Percentiles rank a stretch among this genome's conserved stretches.
phyloP scores from a whole-genome alignment of 2,329 filamentous ascomycete species.

The Anthostomella pinea region DNA sequence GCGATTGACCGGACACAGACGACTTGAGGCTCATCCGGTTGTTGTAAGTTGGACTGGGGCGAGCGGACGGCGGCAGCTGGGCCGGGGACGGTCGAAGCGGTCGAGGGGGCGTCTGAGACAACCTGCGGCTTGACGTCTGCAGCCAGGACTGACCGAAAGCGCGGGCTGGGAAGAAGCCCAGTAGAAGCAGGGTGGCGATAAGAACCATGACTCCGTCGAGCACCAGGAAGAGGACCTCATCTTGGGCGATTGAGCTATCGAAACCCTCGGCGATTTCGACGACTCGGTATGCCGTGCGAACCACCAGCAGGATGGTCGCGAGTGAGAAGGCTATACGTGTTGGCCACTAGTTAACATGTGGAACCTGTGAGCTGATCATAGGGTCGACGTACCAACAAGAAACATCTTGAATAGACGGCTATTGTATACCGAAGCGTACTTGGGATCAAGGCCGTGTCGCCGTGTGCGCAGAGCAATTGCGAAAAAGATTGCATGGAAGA shows the following conservation, averaged over 20 bases:
- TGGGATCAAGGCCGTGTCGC: conserved; percentile 37
- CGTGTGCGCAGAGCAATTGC: conserved; percentile 37
- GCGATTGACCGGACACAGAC: conserved; percentile 8
- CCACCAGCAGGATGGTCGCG: conserved; percentile 18
- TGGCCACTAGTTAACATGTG: conserved; percentile 5
- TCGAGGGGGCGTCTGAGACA: conserved; percentile 16
- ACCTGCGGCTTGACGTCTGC: conserved; percentile 9
- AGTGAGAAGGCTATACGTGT: conserved; percentile 18
- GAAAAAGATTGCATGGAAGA: conserved; percentile 39
- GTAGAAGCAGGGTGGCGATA: conserved; percentile 18
- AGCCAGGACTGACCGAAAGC: conserved; percentile 20
- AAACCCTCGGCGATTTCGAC: conserved; percentile 24
- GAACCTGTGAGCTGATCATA: neutral
- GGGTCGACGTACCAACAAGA: conserved; percentile 39
- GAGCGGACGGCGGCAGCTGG: conserved; percentile 17
- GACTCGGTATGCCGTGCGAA: conserved; percentile 29
- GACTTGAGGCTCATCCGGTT: conserved; percentile 18
- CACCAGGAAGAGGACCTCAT: conserved; percentile 25
- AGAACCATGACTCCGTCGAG: conserved; percentile 28
- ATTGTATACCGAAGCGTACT: conserved; percentile 39
- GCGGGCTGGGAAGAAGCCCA: conserved; percentile 27
- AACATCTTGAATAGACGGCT: conserved; percentile 43
- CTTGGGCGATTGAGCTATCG: conserved; percentile 21
- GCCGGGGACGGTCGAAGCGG: conserved; percentile 15
- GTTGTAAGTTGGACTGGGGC: conserved; percentile 16